Evolutionary conservation across 2,329 filamentous ascomycete species (phyloP).

Genomic region (Penicillium sp.): DNA sequence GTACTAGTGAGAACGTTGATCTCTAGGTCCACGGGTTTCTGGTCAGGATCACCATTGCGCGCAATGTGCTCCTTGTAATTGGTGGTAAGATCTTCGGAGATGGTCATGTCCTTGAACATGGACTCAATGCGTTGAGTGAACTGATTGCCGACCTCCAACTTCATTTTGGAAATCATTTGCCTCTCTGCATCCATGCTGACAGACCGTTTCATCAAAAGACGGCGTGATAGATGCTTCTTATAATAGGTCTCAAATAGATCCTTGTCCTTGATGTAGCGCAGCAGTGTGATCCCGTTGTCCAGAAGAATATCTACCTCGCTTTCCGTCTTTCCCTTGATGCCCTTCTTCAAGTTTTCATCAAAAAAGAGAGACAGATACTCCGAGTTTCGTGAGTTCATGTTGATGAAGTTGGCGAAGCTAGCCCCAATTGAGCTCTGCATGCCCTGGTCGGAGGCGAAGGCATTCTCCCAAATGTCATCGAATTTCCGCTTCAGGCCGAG

Average conservation of each 20-base stretch:
- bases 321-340: slow-evolving; percentile 90
- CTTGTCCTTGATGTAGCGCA: slow-evolving; percentile 87
- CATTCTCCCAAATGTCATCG: slow-evolving; percentile 70
- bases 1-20: slow-evolving; percentile 89
- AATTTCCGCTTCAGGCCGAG: slow-evolving; percentile 85
- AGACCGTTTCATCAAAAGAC: slow-evolving; percentile 83
- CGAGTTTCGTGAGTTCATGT: slow-evolving; percentile 77
- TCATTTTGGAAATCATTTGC: slow-evolving; percentile 95
- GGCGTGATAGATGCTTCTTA: slow-evolving; percentile 90
- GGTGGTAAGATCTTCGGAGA: slow-evolving; percentile 77
- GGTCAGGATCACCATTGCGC: slow-evolving; percentile 56
- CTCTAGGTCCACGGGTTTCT: slow-evolving; percentile 71
- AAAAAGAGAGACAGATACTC: slow-evolving; percentile 97
- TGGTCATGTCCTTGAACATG: slow-evolving; percentile 96
- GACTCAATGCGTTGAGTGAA: slow-evolving; percentile 92
- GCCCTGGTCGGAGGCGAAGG: slow-evolving; percentile 72
- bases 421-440: slow-evolving; percentile 80
- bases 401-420: slow-evolving; percentile 92
- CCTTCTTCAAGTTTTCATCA: slow-evolving; percentile 92
- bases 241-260: slow-evolving; percentile 97
- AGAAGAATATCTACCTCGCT: slow-evolving; percentile 78
- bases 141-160: slow-evolving; percentile 89
- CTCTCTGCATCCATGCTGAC: slow-evolving; percentile 91
- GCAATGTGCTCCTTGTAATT: slow-evolving; percentile 72
- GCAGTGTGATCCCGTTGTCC: slow-evolving; percentile 83